Evolutionary conservation across 495 filamentous ascomycete species (phyloP), one percentile per base, ranked within the genome.

Genomic region (Penicillium taxi): DNA sequence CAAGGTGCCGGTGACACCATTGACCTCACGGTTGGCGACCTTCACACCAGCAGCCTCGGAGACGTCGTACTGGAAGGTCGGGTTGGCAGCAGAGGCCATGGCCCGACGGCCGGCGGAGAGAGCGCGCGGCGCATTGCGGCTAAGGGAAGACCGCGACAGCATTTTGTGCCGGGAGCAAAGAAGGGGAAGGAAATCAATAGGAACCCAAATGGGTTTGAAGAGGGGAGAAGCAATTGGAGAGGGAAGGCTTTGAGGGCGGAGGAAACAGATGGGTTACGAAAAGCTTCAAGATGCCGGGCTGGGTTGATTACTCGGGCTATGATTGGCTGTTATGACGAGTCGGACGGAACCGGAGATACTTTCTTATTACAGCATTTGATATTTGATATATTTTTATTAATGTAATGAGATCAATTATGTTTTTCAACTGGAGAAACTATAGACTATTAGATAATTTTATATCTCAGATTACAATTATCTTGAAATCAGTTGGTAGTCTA

Each of bases 1-100:
- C 47, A 99, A 73, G 44, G 82, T 86, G 29, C 86, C 86, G 35
- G 88, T 94, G 47, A 87, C 86, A 17, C 87, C 88, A 42, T 78
- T 71, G 41, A 87, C 71, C 65, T 96, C 88, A 66, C 89, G 73
- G 66, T 82, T 82, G 50, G 88, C 88, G 41, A 93, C 72, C 74
- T 94, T 96, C 61, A 96, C 70, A 50, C 91, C 88, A 47, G 74
- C 70, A 57, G 83, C 75, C 63, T 90, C 84, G 54, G 84, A 75
- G 48, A 81, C 81, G 55, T 93, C 80, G 74, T 93, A 99, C 59
- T 82, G 80, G 64, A 88, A 85, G 47, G 82, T 78, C 44, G 77
- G 77, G 50, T 86, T 84, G 44, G 78, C 79, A 50, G 84, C 79
- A 51, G 85, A 82, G 54, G 89, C 89, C 59, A 93, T 80, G 41